Conservation (phyloP, 257 asterid genomes). For the Solanum piurae region DNA sequence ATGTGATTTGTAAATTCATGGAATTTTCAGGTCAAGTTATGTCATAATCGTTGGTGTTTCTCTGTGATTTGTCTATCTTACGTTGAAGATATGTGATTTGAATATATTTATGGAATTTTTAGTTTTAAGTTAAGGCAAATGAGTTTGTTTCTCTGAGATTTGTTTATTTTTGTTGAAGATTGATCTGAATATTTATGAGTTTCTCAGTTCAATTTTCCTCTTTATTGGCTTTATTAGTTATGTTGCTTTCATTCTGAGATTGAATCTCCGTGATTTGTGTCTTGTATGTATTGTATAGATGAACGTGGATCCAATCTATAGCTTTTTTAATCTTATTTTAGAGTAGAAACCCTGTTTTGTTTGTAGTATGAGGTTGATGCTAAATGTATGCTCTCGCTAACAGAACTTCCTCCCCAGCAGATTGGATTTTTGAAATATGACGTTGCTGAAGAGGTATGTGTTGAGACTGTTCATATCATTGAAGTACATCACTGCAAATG, state of each 20-base stretch:
- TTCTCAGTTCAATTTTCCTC: background rate
- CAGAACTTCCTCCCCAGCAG: background rate
- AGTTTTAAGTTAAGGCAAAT: too few species aligned
- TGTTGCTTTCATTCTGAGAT: background rate
- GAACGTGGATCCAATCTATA: background rate
- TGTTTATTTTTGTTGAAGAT: background rate
- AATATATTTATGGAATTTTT: too few species aligned
- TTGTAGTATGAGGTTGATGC: too few species aligned
- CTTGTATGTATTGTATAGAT: background rate
- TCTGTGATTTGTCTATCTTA: too few species aligned
- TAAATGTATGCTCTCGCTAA: background rate
- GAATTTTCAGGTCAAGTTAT: background rate
- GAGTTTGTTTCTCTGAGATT: background rate
- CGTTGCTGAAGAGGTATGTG: constrained; percentile 63
- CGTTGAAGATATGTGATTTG: background rate
- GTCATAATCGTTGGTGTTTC: background rate
- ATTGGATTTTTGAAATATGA: constrained; percentile 25
- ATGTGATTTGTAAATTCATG: background rate
- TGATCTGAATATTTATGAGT: too few species aligned
- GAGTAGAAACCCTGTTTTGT: too few species aligned
- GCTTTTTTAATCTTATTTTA: background rate
- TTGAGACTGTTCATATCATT: constrained; percentile 63
- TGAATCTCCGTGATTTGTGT: background rate
- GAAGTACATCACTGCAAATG: constrained; percentile 79
- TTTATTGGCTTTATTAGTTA: background rate